Percentiles rank a stretch among this genome's conserved stretches.
Conservation (phyloP, 192 early-diverging fungal species). For the Coemansia guatemalensis region DNA sequence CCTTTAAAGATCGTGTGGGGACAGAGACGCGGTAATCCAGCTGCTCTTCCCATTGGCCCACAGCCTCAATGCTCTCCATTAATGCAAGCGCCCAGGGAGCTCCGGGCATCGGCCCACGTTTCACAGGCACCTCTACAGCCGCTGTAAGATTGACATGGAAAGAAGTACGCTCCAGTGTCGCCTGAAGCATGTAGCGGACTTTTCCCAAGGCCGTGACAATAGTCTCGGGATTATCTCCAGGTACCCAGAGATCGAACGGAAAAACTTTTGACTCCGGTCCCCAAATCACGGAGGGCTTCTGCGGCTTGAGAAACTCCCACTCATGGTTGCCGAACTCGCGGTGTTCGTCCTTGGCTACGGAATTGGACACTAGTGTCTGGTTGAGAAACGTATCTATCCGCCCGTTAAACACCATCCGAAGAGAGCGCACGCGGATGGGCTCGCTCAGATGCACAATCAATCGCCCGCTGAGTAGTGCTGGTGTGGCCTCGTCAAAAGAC, state of each 20-base stretch:
- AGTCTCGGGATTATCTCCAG: conserved; percentile 61
- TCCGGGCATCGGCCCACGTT: conserved; percentile 52
- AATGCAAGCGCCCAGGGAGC: conserved; percentile 53
- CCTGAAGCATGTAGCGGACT: conserved; percentile 54
- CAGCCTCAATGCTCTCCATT: conserved; percentile 53
- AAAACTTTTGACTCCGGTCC: conserved; percentile 36
- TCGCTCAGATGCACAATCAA: conserved; percentile 54
- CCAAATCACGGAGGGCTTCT: conserved; percentile 35
- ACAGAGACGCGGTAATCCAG: conserved; percentile 57
- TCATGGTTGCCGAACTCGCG: conserved; percentile 52
- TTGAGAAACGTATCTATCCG: conserved; percentile 49
- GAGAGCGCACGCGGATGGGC: conserved; percentile 50
- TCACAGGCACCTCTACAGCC: conserved; percentile 34
- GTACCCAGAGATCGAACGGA: conserved; percentile 58
- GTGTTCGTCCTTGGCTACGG: conserved; percentile 43
- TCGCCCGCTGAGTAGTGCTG: conserved; percentile 55
- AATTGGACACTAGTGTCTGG: conserved; percentile 31
- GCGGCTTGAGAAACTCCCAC: conserved; percentile 54
- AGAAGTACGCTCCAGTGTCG: conserved; percentile 54
- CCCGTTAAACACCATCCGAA: conserved; percentile 54
- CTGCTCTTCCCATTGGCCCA: conserved; percentile 52
- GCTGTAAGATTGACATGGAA: conserved; percentile 55
- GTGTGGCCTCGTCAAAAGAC: conserved; percentile 40
- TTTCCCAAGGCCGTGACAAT: conserved; percentile 51
- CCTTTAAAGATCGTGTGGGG: conserved; percentile 56